phyloP scores from a whole-genome alignment of 2,329 filamentous ascomycete genomes.

The Elsinoe fawcettii region DNA sequence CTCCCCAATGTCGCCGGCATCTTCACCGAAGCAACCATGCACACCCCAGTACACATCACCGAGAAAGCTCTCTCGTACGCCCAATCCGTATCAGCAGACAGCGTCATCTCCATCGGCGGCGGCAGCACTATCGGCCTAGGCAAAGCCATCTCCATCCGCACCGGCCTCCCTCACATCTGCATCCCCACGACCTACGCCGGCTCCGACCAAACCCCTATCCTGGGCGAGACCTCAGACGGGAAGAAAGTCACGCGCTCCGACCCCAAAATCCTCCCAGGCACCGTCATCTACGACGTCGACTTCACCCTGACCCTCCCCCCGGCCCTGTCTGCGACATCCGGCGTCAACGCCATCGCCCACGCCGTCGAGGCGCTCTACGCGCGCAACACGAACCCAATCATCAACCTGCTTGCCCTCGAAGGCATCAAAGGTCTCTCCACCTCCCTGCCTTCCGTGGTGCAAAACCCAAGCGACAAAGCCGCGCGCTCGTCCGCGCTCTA shows the following conservation, averaged over 20 bases:
- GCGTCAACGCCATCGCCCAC: conserved; percentile 60
- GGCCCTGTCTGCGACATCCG: conserved; percentile 49
- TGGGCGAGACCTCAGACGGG: conserved; percentile 54
- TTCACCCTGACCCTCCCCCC: conserved; percentile 52
- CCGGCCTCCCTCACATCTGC: conserved; percentile 29
- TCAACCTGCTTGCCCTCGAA: conserved; percentile 50
- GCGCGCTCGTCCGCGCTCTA: conserved; percentile 51
- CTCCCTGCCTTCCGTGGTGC: conserved; percentile 47
- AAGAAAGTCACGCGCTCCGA: conserved; percentile 51
- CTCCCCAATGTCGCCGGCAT: conserved; percentile 42
- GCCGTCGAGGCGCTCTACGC: conserved; percentile 57
- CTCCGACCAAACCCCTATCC: conserved; percentile 55
- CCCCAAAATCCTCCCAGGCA: conserved; percentile 51
- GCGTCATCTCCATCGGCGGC: conserved; percentile 54
- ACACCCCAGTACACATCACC: conserved; percentile 53
- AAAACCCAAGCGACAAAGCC: conserved; percentile 36
- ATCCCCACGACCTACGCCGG: conserved; percentile 33
- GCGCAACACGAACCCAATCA: conserved; percentile 53
- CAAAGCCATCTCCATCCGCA: conserved; percentile 30
- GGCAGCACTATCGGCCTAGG: conserved; percentile 54
- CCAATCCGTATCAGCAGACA: conserved; percentile 42
- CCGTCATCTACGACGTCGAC: conserved; percentile 58
- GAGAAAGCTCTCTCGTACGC: conserved; percentile 48
- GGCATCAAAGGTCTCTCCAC: conserved; percentile 47
- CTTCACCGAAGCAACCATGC: conserved; percentile 54